Evolutionary conservation across 164 flowering plant species (phyloP).

Genomic region (Cinnamomum chago): DNA sequence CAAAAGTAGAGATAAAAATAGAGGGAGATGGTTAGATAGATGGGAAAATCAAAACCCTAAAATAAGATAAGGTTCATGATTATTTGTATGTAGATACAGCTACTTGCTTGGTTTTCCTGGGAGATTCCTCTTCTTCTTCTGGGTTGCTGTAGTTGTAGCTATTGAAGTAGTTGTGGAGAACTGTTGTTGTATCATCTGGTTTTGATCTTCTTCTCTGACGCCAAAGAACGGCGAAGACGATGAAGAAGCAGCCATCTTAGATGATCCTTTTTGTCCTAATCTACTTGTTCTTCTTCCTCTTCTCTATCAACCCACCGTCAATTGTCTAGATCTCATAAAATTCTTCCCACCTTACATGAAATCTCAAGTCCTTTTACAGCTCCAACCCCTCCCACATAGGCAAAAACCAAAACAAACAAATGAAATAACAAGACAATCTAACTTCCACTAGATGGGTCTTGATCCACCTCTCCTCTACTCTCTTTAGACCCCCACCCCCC

Average conservation of each 20-base stretch:
- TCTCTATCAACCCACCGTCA: conserved; percentile 7
- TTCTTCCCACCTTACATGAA: conserved; percentile 14
- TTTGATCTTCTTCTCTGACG: conserved; percentile 42
- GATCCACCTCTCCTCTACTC: conserved; percentile 10
- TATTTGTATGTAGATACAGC: neutral
- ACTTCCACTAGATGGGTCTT: neutral
- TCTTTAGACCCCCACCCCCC: neutral
- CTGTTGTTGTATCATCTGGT: conserved; percentile 35
- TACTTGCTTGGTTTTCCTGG: conserved; percentile 79
- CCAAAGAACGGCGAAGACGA: conserved; percentile 34
- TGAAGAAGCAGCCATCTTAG: conserved; percentile 39
- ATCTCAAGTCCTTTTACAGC: conserved; percentile 11
- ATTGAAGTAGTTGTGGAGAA: conserved; percentile 28
- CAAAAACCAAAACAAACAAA: neutral
- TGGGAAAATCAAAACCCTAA: neutral
- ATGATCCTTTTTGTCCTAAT: neutral
- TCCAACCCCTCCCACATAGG: neutral
- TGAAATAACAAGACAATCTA: conserved; percentile 5
- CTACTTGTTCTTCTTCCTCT: neutral
- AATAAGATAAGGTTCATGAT: neutral
- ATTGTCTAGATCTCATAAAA: conserved; percentile 5
- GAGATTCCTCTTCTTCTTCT: conserved; percentile 61
- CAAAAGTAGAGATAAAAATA: neutral
- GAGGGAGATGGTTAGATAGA: neutral
- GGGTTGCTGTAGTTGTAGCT: conserved; percentile 28